Conservation (phyloP, 2,329 filamentous ascomycete species). For the Pleurostoma richardsiae region DNA sequence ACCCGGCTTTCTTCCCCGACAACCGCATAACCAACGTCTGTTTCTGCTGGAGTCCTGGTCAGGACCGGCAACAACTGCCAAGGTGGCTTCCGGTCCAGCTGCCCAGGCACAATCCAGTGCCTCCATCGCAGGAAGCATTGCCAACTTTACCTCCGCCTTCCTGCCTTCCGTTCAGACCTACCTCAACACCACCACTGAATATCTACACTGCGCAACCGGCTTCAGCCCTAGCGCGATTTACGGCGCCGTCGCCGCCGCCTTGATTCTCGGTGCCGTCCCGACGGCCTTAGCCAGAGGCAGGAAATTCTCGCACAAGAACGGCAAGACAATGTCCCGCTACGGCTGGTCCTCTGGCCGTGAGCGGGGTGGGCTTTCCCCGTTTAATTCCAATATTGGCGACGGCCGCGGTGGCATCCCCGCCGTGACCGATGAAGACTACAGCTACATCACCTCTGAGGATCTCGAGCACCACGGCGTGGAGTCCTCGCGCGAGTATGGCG, state of each 20-base stretch:
- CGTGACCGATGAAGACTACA: constrained; percentile 72
- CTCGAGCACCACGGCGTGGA: constrained; percentile 41
- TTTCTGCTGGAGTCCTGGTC: constrained; percentile 26
- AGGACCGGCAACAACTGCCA: constrained; percentile 38
- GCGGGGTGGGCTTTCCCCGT: constrained; percentile 42
- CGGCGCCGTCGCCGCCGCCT: constrained; percentile 42
- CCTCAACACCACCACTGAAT: constrained; percentile 49
- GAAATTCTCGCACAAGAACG: constrained; percentile 13
- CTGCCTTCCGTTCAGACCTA: constrained; percentile 42
- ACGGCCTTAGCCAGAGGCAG: constrained; percentile 15
- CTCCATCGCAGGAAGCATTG: constrained; percentile 37
- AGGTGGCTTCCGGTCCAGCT: constrained; percentile 57
- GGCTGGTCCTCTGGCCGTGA: constrained; percentile 41
- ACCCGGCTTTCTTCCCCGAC: no score
- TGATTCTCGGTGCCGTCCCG: constrained; percentile 43
- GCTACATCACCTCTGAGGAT: constrained; percentile 78
- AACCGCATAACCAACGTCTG: no score
- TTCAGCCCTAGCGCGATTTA: constrained; percentile 44
- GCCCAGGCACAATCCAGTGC: constrained; percentile 59
- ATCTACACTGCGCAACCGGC: constrained; percentile 44
- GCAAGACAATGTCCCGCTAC: constrained; percentile 44
- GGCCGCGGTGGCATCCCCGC: constrained; percentile 42
- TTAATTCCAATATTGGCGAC: constrained; percentile 34
- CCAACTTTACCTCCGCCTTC: constrained; percentile 46
- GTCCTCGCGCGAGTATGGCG: constrained; percentile 34